Evolutionary conservation across 495 filamentous ascomycete species (phyloP), one percentile per base, ranked within the genome.

Genomic region (Podospora comata): DNA sequence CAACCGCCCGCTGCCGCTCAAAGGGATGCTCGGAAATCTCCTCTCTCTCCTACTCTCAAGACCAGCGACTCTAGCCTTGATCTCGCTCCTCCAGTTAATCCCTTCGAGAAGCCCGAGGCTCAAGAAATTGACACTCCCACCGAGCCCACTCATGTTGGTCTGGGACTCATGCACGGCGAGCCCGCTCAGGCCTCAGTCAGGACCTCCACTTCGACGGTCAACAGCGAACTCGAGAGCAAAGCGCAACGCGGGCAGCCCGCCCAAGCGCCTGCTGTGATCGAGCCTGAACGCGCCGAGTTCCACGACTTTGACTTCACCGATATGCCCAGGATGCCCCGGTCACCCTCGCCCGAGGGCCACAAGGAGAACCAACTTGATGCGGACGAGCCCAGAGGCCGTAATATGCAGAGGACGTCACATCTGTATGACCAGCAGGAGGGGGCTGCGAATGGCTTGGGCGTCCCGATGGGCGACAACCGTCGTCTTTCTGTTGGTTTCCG

Each of bases 401-500:
- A 67, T 34, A 78, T 77, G 74, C 77, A 77, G 62, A 72, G 77
- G 60, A 71, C 69, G 63, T 76, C 77, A 48, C 77, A 77, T 44
- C 70, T 83, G 67, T 75, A 78, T 62, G 74, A 72, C 15, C 70
- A 72, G 60, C 5, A 48, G 13, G 69, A 79, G 39, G 79, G 77
- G 48, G 75, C 77, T 32, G 62, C 34, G 13, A 73, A 76, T 58
- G 81, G 80, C 26, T 73, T 89, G 55, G 82, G 81, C n/a, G 83
- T 85, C 20, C 85, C 86, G 30, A 85, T 81, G 30, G 83, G 88
- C 55, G 89, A 95, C 72, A 85, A 86, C 62, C 87, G 86, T 58
- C 88, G 94, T 67, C 79, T 96, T 68, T 97, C 93, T 13, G 90
- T 97, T 74, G 93, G 94, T 28, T 86, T 96, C 73, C 90, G 96